Conservation (phyloP, 805 yeast genomes). For the Candida adriatica region DNA sequence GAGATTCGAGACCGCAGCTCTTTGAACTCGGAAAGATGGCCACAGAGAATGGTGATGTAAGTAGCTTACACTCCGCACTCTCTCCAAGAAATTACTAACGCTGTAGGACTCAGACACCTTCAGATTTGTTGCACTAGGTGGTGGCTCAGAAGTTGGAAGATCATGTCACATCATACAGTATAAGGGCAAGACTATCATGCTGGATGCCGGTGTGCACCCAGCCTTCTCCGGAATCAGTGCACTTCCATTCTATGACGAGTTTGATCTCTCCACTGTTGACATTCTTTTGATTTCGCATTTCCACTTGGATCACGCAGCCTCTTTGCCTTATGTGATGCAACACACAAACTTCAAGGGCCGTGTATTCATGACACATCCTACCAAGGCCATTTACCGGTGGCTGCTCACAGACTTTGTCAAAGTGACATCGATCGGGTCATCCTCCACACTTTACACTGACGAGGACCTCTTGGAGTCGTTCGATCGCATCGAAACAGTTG, state of each 20-base stretch:
- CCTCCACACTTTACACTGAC: conserved; percentile 63
- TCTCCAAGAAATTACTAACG: neutral
- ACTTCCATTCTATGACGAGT: conserved; percentile 92
- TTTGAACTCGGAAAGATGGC: neutral
- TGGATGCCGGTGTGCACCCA: conserved; percentile 98
- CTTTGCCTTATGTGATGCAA: conserved; percentile 96
- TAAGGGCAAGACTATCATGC: conserved; percentile 91
- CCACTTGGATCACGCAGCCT: conserved; percentile 97
- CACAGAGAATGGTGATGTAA: neutral
- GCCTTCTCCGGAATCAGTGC: conserved; percentile 87
- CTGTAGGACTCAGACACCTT: conserved; percentile 28
- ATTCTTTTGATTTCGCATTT: conserved; percentile 86
- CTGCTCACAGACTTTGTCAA: conserved; percentile 87
- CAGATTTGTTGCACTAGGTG: conserved; percentile 86
- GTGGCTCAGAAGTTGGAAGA: conserved; percentile 97
- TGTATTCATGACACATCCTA: conserved; percentile 98
- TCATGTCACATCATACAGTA: conserved; percentile 90
- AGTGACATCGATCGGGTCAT: conserved; percentile 59
- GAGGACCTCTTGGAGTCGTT: conserved; percentile 85
- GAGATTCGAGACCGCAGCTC: neutral
- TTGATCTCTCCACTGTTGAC: conserved; percentile 83
- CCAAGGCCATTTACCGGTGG: conserved; percentile 97
- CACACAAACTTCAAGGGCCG: conserved; percentile 92
- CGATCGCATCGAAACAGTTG: conserved; percentile 87
- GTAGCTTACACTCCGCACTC: neutral